These are phyloP conservation scores for Aspergillus eucalypticola DNA, from an alignment of 2,329 filamentous ascomycete species.

Conservation along the genomic window DNA sequence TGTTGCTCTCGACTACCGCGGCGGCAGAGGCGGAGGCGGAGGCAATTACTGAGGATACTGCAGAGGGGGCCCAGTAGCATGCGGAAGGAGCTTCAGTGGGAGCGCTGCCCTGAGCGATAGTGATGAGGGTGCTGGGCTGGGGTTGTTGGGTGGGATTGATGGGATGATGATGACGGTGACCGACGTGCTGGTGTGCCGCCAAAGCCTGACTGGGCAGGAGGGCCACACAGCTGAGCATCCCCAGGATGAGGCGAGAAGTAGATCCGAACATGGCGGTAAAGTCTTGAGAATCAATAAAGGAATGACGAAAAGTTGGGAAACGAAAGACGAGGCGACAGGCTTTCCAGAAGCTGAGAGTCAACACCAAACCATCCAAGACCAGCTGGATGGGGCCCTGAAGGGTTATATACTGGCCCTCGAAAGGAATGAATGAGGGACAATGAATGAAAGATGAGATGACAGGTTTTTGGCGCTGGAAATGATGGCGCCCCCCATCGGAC, in stretches of 20 bases:
- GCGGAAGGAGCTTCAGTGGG: neutral
- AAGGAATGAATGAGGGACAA: neutral
- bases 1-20: neutral
- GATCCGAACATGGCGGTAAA: neutral
- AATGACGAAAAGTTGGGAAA: neutral
- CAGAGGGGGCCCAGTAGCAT: neutral
- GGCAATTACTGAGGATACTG: neutral
- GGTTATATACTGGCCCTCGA: neutral
- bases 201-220: neutral
- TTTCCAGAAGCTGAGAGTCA: constrained; percentile 6
- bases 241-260: neutral
- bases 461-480: constrained; percentile 1
- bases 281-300: neutral
- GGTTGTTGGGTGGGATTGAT: neutral
- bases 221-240: constrained; percentile 4
- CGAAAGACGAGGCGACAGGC: neutral
- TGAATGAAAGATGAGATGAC: neutral
- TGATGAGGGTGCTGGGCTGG: too few relatives aligned
- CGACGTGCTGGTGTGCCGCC: neutral
- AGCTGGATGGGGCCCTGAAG: neutral
- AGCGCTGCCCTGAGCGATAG: too few relatives aligned
- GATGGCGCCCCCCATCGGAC: neutral
- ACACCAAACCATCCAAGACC: neutral
- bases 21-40: neutral
- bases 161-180: neutral